These are phyloP conservation scores for Cutaneotrichosporon cutaneum DNA, from an alignment of 1,284 basidiomycete genomes.

Conservation along the genomic window DNA sequence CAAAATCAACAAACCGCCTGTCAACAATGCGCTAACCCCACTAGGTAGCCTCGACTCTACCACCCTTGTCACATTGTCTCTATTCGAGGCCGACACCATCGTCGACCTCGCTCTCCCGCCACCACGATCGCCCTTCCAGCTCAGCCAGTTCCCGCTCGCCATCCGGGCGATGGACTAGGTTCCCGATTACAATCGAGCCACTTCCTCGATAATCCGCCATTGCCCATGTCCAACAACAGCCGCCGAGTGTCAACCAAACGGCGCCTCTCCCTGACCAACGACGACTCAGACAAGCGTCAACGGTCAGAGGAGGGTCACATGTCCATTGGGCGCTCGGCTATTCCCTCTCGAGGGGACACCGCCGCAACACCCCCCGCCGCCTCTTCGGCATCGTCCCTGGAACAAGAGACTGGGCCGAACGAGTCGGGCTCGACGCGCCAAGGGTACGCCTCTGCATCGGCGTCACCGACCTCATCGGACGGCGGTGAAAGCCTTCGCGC, in stretches of 20 bases:
- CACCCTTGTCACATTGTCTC: neutral
- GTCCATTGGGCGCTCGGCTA: constrained; percentile 3
- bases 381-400: neutral
- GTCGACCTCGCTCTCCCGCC: constrained; percentile 1
- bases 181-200: constrained; percentile 4
- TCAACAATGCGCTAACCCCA: neutral
- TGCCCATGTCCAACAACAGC: constrained; percentile 12
- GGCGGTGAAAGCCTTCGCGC: constrained; percentile 1
- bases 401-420: neutral
- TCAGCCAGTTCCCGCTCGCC: constrained; percentile 11
- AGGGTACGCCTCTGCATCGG: neutral
- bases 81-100: constrained; percentile 3
- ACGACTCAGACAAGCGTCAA: constrained; percentile 14
- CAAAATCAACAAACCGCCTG: neutral
- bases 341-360: neutral
- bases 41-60: constrained; percentile 1
- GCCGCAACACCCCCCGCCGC: neutral
- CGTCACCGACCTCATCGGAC: constrained; percentile 4
- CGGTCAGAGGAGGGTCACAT: constrained; percentile 9
- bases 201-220: constrained; percentile 6
- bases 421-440: constrained; percentile 3
- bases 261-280: constrained; percentile 17
- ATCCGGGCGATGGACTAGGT: constrained; percentile 16
- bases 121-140: constrained; percentile 11
- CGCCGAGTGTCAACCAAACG: constrained; percentile 16